Evolutionary conservation across 2,329 filamentous ascomycete genomes (phyloP), one percentile per base, ranked within the genome.

Genomic region (Fusarium musae): DNA sequence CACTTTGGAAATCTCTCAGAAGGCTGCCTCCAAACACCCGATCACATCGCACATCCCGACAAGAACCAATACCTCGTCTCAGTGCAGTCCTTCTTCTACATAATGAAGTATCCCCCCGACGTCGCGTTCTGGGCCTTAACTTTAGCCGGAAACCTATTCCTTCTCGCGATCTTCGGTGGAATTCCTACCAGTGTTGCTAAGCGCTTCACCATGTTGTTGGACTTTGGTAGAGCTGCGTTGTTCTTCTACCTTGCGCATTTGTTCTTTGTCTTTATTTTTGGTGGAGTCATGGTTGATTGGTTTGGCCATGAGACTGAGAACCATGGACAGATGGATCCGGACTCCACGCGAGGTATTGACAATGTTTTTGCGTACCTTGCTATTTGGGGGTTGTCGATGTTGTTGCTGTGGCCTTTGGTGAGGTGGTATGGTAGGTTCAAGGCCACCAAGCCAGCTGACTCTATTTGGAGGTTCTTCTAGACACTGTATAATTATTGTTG

Each of bases 51-150:
- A 16, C 75, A 78, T 23, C 79, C 81, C 0, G 62, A 70, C 7
- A 61, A 54, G 17, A 86, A 86, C 68, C 84, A 80, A 5, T 86
- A 85, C 50, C 80, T 86, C 21, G 79, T 74, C 9, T 85, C 84
- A 0, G 73, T 77, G 3, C 74, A 77, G 32, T 82, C 84, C 10
- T 86, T 86, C 78, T 84, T 86, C 75, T 86, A 85, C 78, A 72
- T 85, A 47, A 76, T 82, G 70, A 86, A 86, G 74, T 86, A 86
- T 53, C 84, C 85, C 0, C 85, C 85, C 9, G 85, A 86, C 67
- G 79, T 86, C 8, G 84, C 84, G 7, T 86, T 84, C 66, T 84
- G 83, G 80, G 78, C 83, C 7, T 83, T 82, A 40, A 83, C 83
- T 16, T 78, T 86, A 50, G 80, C 81, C 0, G 80, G 70, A 9